Evolutionary conservation across 2,329 filamentous ascomycete genomes (phyloP).

Genomic region (Aspergillus sclerotialis): DNA sequence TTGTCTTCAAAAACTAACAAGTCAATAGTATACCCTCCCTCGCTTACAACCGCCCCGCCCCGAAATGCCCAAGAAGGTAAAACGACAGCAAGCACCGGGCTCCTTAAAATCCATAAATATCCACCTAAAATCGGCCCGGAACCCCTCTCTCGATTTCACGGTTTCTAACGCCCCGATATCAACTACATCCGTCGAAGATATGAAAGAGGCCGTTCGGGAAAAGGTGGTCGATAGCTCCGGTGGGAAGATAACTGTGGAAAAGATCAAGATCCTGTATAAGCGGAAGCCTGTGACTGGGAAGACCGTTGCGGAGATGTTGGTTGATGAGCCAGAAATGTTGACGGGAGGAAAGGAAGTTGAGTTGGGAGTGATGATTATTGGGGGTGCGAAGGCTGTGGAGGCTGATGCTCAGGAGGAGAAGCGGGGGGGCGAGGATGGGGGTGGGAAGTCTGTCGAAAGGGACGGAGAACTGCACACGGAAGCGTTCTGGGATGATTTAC

Average conservation of each 20-base stretch:
- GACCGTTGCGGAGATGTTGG: constrained; percentile 65
- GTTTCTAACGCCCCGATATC: constrained; percentile 54
- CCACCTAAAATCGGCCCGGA: constrained; percentile 55
- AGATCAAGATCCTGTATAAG: constrained; percentile 77
- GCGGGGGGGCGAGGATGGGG: constrained; percentile 20
- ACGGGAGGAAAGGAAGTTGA: constrained; percentile 51
- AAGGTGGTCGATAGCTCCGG: constrained; percentile 48
- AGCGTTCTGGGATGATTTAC: constrained; percentile 81
- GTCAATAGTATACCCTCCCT: constrained; percentile 43
- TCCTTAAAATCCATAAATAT: constrained; percentile 33
- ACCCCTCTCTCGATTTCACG: constrained; percentile 61
- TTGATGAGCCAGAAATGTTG: constrained; percentile 43
- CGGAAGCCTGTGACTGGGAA: constrained; percentile 84
- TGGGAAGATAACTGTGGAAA: constrained; percentile 47
- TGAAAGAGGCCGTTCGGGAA: constrained; percentile 64
- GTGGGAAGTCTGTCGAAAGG: constrained; percentile 41
- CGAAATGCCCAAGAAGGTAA: constrained; percentile 36
- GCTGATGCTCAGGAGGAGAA: constrained; percentile 24
- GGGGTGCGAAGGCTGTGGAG: constrained; percentile 52
- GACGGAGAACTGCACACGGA: constrained; percentile 58
- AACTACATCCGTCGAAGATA: constrained; percentile 67
- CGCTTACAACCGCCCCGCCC: constrained; percentile 38
- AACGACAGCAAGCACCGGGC: constrained; percentile 25
- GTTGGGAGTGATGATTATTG: constrained; percentile 82
- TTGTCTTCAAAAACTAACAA: no score